These are phyloP conservation scores for Austroboletus rostrupii DNA, from an alignment of 1,284 basidiomycete genomes.

Conservation along the genomic window DNA sequence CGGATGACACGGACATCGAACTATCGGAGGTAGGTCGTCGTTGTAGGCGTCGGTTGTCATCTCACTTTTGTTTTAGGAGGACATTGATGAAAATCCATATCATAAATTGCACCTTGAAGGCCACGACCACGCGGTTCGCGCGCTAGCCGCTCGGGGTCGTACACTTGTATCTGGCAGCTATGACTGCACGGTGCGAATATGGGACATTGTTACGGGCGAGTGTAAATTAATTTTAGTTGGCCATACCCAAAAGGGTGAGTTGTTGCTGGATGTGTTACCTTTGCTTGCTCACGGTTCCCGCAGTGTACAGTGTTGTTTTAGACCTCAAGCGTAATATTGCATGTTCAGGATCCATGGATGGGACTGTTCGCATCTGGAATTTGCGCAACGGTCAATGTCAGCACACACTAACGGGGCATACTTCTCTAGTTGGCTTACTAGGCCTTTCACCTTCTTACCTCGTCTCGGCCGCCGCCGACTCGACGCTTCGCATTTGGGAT, in stretches of 20 bases:
- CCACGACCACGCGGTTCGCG: constrained; percentile 87
- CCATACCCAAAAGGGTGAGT: constrained; percentile 85
- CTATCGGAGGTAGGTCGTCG: constrained; percentile 56
- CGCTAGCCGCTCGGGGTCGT: constrained; percentile 85
- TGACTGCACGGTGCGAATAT: constrained; percentile 88
- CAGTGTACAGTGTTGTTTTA: constrained; percentile 89
- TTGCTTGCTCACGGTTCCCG: constrained; percentile 4
- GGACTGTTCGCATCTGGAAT: constrained; percentile 91
- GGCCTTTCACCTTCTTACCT: constrained; percentile 85
- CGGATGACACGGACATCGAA: constrained; percentile 66
- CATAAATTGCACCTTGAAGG: constrained; percentile 82
- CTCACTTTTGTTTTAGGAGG: constrained; percentile 42
- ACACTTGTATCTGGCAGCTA: constrained; percentile 94
- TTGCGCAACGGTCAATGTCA: constrained; percentile 75
- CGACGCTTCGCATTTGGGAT: constrained; percentile 90
- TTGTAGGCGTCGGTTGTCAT: not conserved
- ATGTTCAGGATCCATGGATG: constrained; percentile 95
- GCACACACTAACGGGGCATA: constrained; percentile 81
- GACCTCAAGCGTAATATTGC: constrained; percentile 82
- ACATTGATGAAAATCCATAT: constrained; percentile 85
- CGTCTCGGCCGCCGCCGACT: constrained; percentile 92
- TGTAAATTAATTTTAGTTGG: constrained; percentile 80
- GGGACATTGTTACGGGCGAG: constrained; percentile 88
- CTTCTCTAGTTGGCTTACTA: constrained; percentile 83
- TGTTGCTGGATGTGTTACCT: not conserved